A percentile compares a stretch with the other conserved stretches of the same genome.
phyloP scores from a whole-genome alignment of 2,329 filamentous ascomycete genomes.

The Venturiaceae sp. region DNA sequence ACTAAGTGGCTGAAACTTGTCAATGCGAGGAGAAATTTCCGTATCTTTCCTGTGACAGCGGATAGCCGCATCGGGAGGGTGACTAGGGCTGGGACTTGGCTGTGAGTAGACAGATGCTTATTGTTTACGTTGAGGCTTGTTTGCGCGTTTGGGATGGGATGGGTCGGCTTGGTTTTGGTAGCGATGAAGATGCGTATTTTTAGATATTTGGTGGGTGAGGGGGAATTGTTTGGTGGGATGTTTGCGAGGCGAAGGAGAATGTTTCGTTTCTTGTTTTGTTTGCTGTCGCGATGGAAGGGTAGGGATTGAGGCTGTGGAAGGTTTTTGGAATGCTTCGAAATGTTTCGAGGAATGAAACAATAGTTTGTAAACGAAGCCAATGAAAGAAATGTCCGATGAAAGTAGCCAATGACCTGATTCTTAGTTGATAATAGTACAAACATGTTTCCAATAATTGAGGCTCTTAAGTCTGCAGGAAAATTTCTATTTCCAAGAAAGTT shows the following conservation, averaged over 20 bases:
- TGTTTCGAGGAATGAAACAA: background rate
- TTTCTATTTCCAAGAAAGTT: background rate
- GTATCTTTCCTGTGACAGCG: background rate
- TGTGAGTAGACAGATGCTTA: background rate
- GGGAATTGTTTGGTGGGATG: background rate
- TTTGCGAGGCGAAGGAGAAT: background rate
- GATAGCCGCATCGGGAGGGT: too few species aligned
- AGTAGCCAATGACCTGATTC: background rate
- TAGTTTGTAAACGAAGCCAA: background rate
- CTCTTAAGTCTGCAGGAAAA: background rate
- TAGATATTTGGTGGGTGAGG: too few species aligned
- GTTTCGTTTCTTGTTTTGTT: background rate
- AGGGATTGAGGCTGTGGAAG: background rate
- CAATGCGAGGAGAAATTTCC: background rate
- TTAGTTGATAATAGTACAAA: background rate
- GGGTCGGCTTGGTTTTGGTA: too few species aligned
- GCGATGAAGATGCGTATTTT: too few species aligned
- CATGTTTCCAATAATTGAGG: background rate
- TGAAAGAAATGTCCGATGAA: background rate
- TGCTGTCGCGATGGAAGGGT: background rate
- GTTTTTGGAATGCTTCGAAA: too few species aligned
- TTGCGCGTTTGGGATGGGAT: background rate
- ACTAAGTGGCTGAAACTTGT: background rate
- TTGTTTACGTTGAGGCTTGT: background rate
- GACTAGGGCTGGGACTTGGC: background rate